These are phyloP conservation scores for Aspergillus texensis DNA, from an alignment of 2,329 filamentous ascomycete genomes.

Conservation along the genomic window DNA sequence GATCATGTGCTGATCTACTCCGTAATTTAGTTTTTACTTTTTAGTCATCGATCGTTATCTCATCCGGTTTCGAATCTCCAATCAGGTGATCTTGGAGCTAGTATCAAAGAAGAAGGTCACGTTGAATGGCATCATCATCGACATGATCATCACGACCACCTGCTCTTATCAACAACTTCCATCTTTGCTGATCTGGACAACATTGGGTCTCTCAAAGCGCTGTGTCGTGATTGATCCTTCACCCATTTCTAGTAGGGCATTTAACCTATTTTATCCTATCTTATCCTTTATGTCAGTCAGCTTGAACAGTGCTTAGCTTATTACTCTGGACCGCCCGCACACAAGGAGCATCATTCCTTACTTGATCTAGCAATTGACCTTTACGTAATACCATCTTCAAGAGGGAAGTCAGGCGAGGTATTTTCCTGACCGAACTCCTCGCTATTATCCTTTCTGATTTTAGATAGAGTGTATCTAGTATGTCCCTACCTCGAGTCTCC, in stretches of 20 bases:
- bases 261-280: not conserved
- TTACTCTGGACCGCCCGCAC: not conserved
- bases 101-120: not conserved
- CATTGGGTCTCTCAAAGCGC: not conserved
- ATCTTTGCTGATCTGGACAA: not conserved
- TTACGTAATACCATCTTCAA: not conserved
- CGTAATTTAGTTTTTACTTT: no score
- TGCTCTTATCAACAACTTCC: not conserved
- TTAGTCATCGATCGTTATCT: not conserved
- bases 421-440: not conserved
- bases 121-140: not conserved
- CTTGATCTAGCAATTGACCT: not conserved
- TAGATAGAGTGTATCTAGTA: conserved; percentile 22
- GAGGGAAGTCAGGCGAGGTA: not conserved
- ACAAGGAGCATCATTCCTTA: not conserved
- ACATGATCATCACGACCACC: not conserved
- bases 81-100: not conserved
- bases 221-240: no score
- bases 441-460: not conserved
- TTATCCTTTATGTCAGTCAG: not conserved
- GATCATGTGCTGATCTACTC: not conserved
- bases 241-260: not conserved
- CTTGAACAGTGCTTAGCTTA: not conserved
- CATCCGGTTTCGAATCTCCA: not conserved
- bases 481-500: conserved; percentile 47